Conservation (phyloP, 2,329 filamentous ascomycete species). For the Fusarium floridanum region DNA sequence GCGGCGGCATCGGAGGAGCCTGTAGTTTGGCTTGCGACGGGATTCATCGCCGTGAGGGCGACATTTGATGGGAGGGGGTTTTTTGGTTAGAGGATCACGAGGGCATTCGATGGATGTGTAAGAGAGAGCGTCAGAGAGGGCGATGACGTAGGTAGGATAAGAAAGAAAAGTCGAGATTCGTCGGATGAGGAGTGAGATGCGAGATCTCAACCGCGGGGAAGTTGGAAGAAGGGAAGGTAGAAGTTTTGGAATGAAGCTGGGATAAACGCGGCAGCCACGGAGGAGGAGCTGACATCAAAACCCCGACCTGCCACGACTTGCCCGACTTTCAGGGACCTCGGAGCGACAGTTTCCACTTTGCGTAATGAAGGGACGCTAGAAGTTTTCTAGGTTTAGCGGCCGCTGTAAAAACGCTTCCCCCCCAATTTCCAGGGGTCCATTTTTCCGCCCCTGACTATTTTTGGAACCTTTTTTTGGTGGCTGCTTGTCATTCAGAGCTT, state of each 20-base stretch:
- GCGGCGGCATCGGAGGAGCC: conserved; percentile 56
- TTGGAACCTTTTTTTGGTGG: conserved; percentile 6
- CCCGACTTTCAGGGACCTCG: conserved; percentile 29
- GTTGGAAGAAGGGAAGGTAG: neutral
- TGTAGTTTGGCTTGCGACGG: conserved; percentile 47
- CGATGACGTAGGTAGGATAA: neutral
- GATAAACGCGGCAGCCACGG: conserved; percentile 30
- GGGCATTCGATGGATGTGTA: conserved; percentile 26
- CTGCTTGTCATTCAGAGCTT: conserved; percentile 16
- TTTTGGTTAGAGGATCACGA: conserved; percentile 4
- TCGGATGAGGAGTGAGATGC: neutral
- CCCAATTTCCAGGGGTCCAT: conserved; percentile 2
- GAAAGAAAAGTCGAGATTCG: neutral
- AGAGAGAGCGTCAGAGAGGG: neutral
- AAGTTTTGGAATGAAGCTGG: neutral
- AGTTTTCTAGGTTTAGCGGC: conserved; percentile 17
- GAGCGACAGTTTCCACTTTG: conserved; percentile 30
- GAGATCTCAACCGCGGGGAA: neutral
- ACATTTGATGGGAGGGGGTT: conserved; percentile 26
- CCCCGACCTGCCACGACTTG: neutral
- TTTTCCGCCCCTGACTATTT: conserved; percentile 37
- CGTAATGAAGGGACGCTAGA: conserved; percentile 27
- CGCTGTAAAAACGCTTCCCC: conserved; percentile 6
- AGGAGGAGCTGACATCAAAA: conserved; percentile 5
- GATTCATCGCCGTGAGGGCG: conserved; percentile 51